Evolutionary conservation across 2,329 filamentous ascomycete genomes (phyloP), one percentile per base, ranked within the genome.

Genomic region (Ramularia collo-cygni): DNA sequence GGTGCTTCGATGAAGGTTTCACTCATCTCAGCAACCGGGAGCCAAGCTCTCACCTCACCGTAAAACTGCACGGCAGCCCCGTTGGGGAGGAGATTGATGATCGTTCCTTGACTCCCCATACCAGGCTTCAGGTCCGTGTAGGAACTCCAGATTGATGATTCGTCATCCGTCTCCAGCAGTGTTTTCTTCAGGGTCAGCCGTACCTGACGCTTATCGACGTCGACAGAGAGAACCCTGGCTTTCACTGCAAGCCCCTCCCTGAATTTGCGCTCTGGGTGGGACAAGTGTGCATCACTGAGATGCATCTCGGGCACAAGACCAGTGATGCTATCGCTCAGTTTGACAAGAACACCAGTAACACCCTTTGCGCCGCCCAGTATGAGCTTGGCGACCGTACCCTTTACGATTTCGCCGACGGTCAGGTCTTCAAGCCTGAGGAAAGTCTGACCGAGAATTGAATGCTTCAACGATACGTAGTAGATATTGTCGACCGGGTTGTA

Each of bases 221-320:
- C 79, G 12, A 80, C 83, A 1, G 87, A 93, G 18, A 98, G 67
- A 17, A 98, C 85, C 44, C 90, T 77, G 14, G 85, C 84, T 52
- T 85, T 95, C 47, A 98, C 81, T 37, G 82, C 77, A 63, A 85
- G 77, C 1, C 88, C 88, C 60, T 90, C 85, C 45, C 84, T 78
- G 65, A 95, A 98, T 60, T 95, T 96, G 70, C 90, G 93, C 64
- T 98, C 92, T 0, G 92, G 92, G 56, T 95, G 85, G 58, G 92
- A 85, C 16, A 98, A 71, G 45, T 79, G 79, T 10, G 92, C 76
- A 60, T 98, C 93, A 32, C 92, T 83, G 53, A 98, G 72, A 59
- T 98, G 93, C 58, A 82, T 80, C 56, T 90, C 85, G 3, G 88
- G 77, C 2, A 96, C 88, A 42, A 95, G 75, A n/a, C 88, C 92